phyloP scores from a whole-genome alignment of 371 early-diverging fungal genomes.

The Choanephora cucurbitarum region DNA sequence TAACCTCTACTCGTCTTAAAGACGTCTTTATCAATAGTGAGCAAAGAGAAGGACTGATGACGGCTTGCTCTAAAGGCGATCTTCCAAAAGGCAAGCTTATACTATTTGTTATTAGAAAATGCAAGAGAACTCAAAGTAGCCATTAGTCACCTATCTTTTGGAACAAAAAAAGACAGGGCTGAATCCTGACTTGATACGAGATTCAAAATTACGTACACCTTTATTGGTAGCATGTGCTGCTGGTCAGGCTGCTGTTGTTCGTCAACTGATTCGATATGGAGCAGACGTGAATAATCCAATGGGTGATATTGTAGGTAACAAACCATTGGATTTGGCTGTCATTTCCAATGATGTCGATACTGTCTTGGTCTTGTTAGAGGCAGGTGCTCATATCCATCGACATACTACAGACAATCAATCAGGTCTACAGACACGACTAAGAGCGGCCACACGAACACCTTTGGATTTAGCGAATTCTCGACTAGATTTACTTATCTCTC shows the following conservation, averaged over 20 bases:
- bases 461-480: constrained; percentile 41
- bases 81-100: constrained; percentile 28
- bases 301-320: constrained; percentile 53
- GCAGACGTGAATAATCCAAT: constrained; percentile 50
- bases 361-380: constrained; percentile 42
- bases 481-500: constrained; percentile 36
- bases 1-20: constrained; percentile 26
- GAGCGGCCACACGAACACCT: constrained; percentile 31
- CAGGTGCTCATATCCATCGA: constrained; percentile 26
- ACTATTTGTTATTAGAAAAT: neutral
- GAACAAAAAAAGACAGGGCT: constrained; percentile 26
- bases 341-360: constrained; percentile 49
- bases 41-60: constrained; percentile 45
- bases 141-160: constrained; percentile 39
- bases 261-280: constrained; percentile 34
- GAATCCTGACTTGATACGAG: constrained; percentile 48
- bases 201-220: constrained; percentile 48
- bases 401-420: neutral
- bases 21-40: constrained; percentile 36
- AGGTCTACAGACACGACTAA: constrained; percentile 15
- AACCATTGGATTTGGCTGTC: constrained; percentile 49
- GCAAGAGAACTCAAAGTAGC: too few relatives aligned
- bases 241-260: constrained; percentile 43
- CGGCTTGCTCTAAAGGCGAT: constrained; percentile 44
- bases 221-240: constrained; percentile 50